Conservation (phyloP, 75 land plant species). For the Pinus albicaulis region DNA sequence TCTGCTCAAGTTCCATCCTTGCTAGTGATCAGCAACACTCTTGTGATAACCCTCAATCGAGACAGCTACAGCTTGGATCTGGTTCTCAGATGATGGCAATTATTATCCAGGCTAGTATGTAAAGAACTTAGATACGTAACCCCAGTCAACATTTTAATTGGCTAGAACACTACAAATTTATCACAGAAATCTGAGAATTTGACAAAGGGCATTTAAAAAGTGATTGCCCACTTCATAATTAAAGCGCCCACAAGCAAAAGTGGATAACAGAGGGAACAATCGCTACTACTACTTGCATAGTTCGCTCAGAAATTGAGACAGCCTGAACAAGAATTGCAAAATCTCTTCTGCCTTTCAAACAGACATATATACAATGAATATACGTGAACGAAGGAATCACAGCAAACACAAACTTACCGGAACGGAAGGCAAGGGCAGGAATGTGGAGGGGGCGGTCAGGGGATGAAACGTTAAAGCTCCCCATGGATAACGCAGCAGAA, state of each 20-base stretch:
- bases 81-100: no score
- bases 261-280: background rate
- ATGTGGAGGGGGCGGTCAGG: background rate
- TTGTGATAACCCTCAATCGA: no score
- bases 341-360: no score
- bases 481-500: background rate
- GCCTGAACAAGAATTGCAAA: background rate
- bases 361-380: background rate
- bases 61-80: no score
- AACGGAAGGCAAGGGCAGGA: background rate
- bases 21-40: background rate
- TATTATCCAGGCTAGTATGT: no score
- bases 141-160: no score
- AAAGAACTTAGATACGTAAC: no score
- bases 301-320: background rate
- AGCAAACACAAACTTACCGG: constrained; percentile 1
- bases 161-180: background rate
- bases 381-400: background rate
- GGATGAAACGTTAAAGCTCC: background rate
- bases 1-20: background rate
- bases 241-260: background rate
- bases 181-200: background rate
- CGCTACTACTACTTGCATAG: background rate
- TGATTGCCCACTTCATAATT: background rate
- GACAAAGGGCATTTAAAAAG: background rate